A percentile compares a stretch with the other conserved stretches of the same genome.
Conservation (phyloP, 805 yeast species). For the Kluyveromyces siamensis region DNA sequence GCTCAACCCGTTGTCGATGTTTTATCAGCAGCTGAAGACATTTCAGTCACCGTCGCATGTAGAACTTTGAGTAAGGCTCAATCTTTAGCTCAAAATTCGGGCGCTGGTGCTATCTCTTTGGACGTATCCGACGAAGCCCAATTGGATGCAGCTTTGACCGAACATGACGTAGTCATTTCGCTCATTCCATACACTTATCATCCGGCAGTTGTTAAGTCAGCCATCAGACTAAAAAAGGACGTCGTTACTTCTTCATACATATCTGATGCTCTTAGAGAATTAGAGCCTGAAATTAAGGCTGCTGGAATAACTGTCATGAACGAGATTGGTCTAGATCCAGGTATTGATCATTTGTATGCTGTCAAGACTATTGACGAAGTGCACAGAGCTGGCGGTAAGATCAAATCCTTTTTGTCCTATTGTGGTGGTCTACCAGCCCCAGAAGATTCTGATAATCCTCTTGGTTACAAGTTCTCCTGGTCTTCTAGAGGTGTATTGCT, state of each 20-base stretch:
- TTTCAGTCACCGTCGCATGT: slow-evolving; percentile 92
- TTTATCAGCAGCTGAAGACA: slow-evolving; percentile 64
- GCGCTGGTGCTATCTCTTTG: slow-evolving; percentile 73
- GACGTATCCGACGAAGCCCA: slow-evolving; percentile 78
- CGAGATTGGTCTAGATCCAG: slow-evolving; percentile 98
- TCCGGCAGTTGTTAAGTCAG: slow-evolving; percentile 86
- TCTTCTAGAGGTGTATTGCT: slow-evolving; percentile 95
- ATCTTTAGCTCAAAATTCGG: slow-evolving; percentile 75
- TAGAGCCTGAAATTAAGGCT: slow-evolving; percentile 78
- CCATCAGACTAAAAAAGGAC: slow-evolving; percentile 79
- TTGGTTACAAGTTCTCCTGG: slow-evolving; percentile 99
- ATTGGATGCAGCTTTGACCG: slow-evolving; percentile 68
- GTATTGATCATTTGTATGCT: slow-evolving; percentile 96
- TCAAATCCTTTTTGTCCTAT: slow-evolving; percentile 88
- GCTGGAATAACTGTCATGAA: slow-evolving; percentile 98
- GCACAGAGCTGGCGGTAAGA: slow-evolving; percentile 83
- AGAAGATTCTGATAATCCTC: slow-evolving; percentile 93
- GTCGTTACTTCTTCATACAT: slow-evolving; percentile 96
- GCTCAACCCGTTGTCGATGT: slow-evolving; percentile 98
- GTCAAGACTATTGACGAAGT: slow-evolving; percentile 97
- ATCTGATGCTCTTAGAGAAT: slow-evolving; percentile 79
- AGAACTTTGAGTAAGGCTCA: slow-evolving; percentile 85
- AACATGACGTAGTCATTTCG: slow-evolving; percentile 81
- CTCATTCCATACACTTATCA: slow-evolving; percentile 95
- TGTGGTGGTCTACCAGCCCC: slow-evolving; percentile 99